Evolutionary conservation across 2,329 filamentous ascomycete genomes (phyloP).

Genomic region (Trichocomaceae sp.): DNA sequence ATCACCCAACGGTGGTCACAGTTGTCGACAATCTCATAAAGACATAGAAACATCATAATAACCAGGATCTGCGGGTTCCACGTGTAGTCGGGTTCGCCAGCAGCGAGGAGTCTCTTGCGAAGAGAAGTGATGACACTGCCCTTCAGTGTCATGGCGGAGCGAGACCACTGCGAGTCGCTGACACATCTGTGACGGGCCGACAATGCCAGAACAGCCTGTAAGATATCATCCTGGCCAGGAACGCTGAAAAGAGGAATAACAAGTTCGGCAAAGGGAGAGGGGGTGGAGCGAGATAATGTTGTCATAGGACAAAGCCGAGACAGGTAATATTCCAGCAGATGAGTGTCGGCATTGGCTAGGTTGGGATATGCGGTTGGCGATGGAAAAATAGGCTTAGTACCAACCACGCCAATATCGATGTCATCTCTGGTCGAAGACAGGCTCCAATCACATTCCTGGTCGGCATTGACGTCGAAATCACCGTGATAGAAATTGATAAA

Average conservation of each 20-base stretch:
- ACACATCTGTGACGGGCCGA: slow-evolving; percentile 35
- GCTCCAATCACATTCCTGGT: slow-evolving; percentile 13
- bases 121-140: slow-evolving; percentile 32
- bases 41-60: slow-evolving; percentile 43
- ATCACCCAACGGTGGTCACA: slow-evolving; percentile 44
- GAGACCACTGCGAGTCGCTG: slow-evolving; percentile 25
- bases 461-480: slow-evolving; percentile 18
- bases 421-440: slow-evolving; percentile 13
- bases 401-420: slow-evolving; percentile 4
- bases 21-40: slow-evolving; percentile 41
- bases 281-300: slow-evolving; percentile 28
- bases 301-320: slow-evolving; percentile 37
- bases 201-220: slow-evolving; percentile 34
- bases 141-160: slow-evolving; percentile 31
- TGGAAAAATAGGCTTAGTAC: slow-evolving; percentile 25
- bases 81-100: slow-evolving; percentile 23
- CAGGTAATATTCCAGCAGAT: slow-evolving; percentile 36
- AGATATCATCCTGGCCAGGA: slow-evolving; percentile 29
- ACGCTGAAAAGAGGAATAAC: slow-evolving; percentile 35
- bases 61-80: slow-evolving; percentile 32
- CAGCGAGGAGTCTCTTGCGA: slow-evolving; percentile 26
- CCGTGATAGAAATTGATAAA: slow-evolving; percentile 16
- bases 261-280: slow-evolving; percentile 35
- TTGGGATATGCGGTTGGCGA: slow-evolving; percentile 14
- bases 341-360: slow-evolving; percentile 17